A percentile compares a stretch with the other conserved stretches of the same genome.
Conservation (phyloP, 805 yeast genomes). For the Candida sanyiensis region DNA sequence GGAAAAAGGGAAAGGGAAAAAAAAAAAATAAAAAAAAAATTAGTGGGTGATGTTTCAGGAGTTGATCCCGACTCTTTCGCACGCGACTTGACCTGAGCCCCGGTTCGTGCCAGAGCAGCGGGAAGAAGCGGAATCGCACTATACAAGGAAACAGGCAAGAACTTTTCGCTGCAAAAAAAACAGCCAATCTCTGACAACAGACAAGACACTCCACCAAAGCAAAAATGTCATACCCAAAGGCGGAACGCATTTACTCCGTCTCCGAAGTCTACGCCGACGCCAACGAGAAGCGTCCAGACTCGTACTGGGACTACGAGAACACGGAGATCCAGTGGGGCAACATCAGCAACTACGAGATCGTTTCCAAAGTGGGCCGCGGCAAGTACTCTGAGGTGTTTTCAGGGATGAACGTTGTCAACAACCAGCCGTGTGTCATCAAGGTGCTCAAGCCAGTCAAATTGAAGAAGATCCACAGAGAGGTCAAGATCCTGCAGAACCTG, state of each 20-base stretch:
- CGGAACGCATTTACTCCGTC: constrained; percentile 36
- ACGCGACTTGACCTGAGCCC: too few relatives aligned
- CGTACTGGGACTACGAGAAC: constrained; percentile 85
- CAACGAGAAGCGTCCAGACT: constrained; percentile 57
- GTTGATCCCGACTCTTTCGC: too few relatives aligned
- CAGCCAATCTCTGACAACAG: too few relatives aligned
- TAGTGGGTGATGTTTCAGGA: too few relatives aligned
- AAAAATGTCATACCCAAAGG: constrained; percentile 22
- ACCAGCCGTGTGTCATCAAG: constrained; percentile 71
- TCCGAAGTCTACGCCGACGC: constrained; percentile 72
- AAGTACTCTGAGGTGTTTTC: constrained; percentile 93
- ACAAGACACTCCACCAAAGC: too few relatives aligned
- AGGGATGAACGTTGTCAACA: constrained; percentile 65
- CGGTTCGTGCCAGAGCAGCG: too few relatives aligned
- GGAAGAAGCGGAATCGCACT: too few relatives aligned
- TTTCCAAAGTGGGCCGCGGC: constrained; percentile 83
- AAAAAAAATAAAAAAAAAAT: too few relatives aligned
- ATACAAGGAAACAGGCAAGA: too few relatives aligned
- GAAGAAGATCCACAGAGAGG: constrained; percentile 87
- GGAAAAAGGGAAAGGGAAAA: too few relatives aligned
- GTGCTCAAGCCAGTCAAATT: constrained; percentile 89
- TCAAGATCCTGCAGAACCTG: constrained; percentile 78
- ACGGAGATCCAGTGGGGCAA: constrained; percentile 58
- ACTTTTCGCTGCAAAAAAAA: too few relatives aligned
- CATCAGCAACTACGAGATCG: constrained; percentile 62